phyloP scores from a whole-genome alignment of 2,329 filamentous ascomycete species.

The Akanthomyces lecanii region DNA sequence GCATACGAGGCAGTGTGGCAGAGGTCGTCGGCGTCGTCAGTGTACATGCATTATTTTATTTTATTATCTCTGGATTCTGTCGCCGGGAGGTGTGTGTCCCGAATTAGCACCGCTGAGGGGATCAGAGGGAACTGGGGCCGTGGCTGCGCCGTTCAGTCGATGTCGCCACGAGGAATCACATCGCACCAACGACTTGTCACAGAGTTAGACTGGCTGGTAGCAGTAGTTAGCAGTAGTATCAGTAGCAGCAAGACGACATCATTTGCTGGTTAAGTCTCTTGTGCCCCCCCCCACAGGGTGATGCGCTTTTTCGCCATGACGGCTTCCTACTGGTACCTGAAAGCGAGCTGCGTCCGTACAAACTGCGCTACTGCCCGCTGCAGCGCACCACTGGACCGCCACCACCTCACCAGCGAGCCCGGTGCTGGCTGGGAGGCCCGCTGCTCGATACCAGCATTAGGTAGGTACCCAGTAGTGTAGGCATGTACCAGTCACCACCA shows the following conservation, averaged over 20 bases:
- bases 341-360: background rate
- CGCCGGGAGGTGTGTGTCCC: slow-evolving; percentile 13
- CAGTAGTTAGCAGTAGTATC: no score
- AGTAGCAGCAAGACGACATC: background rate
- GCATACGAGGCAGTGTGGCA: background rate
- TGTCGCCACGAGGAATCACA: background rate
- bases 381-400: slow-evolving; percentile 10
- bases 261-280: background rate
- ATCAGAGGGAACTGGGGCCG: background rate
- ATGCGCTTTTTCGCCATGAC: background rate
- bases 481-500: no score
- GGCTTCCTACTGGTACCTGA: slow-evolving; percentile 6
- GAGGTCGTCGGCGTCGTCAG: background rate
- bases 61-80: background rate
- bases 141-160: slow-evolving; percentile 8
- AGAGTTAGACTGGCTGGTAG: no score
- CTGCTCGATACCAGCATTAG: no score
- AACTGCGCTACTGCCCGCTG: background rate
- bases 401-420: background rate
- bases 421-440: background rate
- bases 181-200: background rate
- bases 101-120: slow-evolving; percentile 6
- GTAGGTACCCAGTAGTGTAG: no score
- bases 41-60: background rate
- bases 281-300: background rate